phyloP scores from a whole-genome alignment of 768 basidiomycete species.

The Amanita phalloides region DNA sequence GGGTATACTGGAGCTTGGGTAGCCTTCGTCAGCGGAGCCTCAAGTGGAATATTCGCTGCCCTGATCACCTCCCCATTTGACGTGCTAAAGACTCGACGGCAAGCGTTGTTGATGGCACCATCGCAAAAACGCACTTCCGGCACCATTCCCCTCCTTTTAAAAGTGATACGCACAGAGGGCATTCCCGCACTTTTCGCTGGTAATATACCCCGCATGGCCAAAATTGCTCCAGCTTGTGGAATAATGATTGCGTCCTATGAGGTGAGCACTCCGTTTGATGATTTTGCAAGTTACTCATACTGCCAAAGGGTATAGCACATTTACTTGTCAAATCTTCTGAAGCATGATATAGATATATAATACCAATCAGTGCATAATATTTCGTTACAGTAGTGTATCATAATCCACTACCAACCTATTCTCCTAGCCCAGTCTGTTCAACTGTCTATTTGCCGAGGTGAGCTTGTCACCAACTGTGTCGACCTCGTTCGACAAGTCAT shows the following conservation, averaged over 20 bases:
- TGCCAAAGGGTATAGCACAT: constrained; percentile 45
- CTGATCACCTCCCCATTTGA: constrained; percentile 92
- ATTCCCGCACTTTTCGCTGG: constrained; percentile 72
- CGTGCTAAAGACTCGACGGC: constrained; percentile 90
- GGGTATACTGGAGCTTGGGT: constrained; percentile 51
- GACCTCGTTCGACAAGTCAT: constrained; percentile 66
- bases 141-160: constrained; percentile 53
- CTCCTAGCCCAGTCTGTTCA: constrained; percentile 62
- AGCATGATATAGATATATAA: not conserved
- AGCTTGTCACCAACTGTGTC: constrained; percentile 74
- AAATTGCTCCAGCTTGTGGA: constrained; percentile 96
- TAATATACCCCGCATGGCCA: constrained; percentile 77
- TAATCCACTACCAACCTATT: not conserved
- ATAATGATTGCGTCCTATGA: constrained; percentile 98
- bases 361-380: constrained; percentile 1
- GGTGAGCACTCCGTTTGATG: constrained; percentile 30
- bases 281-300: constrained; percentile 7
- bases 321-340: constrained; percentile 28
- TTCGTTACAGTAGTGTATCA: constrained; percentile 8
- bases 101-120: constrained; percentile 66
- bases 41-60: constrained; percentile 80
- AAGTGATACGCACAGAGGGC: constrained; percentile 76
- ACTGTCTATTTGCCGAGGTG: constrained; percentile 65
- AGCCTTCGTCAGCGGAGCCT: constrained; percentile 84
- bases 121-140: constrained; percentile 29